A percentile compares a stretch with the other conserved stretches of the same genome.
phyloP scores from a whole-genome alignment of 345 rosid genomes.

The Citrus australasica region DNA sequence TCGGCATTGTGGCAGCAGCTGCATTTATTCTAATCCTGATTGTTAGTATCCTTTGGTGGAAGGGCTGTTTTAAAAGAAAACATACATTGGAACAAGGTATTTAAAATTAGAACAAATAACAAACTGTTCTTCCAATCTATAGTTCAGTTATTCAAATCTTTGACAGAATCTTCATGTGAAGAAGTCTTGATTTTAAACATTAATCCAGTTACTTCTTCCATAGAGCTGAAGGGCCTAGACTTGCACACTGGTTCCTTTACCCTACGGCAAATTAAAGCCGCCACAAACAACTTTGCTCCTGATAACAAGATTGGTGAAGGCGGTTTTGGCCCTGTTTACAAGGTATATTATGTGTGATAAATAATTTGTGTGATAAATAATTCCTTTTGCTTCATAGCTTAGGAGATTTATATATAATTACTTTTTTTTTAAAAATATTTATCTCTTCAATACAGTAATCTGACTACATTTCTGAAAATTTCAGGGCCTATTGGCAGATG shows the following conservation, averaged over 20 bases:
- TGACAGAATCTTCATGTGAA: no score
- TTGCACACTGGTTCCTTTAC: constrained; percentile 24
- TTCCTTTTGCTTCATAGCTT: background rate
- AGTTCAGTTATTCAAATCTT: no score
- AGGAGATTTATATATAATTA: no score
- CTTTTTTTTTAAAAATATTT: no score
- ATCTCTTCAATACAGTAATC: no score
- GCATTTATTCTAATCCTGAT: constrained; percentile 25
- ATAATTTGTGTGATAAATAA: background rate
- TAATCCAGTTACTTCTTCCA: background rate
- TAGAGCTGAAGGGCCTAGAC: constrained; percentile 25
- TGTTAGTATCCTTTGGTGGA: constrained; percentile 46
- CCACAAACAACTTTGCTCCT: constrained; percentile 29
- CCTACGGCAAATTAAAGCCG: constrained; percentile 24
- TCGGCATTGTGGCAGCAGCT: constrained; percentile 32
- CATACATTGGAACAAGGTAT: constrained; percentile 31
- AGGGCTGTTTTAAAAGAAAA: constrained; percentile 30
- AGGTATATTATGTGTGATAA: constrained; percentile 8
- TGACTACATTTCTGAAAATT: background rate
- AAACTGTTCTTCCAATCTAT: background rate
- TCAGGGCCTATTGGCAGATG: constrained; percentile 55
- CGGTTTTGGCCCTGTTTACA: constrained; percentile 35
- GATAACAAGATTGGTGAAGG: constrained; percentile 37
- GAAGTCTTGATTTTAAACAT: background rate
- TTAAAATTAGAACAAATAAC: background rate